These are phyloP conservation scores for Fraxinus pennsylvanica DNA, from an alignment of 257 asterid genomes.

Conservation along the genomic window DNA sequence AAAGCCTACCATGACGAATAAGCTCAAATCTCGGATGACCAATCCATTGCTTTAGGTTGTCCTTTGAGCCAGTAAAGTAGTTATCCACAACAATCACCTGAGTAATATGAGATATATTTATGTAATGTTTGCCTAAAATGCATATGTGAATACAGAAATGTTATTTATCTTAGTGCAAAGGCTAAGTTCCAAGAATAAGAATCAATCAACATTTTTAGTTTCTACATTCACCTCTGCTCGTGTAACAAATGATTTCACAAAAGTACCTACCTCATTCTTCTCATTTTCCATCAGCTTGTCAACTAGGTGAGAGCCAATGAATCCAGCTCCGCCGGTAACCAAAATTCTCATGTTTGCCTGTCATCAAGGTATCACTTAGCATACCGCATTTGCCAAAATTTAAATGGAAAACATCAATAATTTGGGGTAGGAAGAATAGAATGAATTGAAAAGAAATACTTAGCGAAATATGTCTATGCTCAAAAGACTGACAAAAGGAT, in stretches of 20 bases:
- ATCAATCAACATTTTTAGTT: neutral
- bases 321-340: constrained; percentile 99
- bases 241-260: neutral
- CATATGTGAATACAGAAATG: neutral
- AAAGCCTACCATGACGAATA: constrained; percentile 78
- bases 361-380: constrained; percentile 14
- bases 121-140: neutral
- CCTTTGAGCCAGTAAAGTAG: constrained; percentile 96
- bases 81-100: constrained; percentile 94
- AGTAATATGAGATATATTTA: neutral
- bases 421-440: neutral
- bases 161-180: neutral
- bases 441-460: neutral
- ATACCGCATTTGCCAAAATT: neutral
- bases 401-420: neutral
- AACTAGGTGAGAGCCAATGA: constrained; percentile 97
- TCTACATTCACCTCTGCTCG: neutral
- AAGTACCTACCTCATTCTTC: constrained; percentile 76
- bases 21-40: constrained; percentile 99
- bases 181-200: neutral
- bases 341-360: constrained; percentile 98
- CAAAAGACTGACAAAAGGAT: neutral
- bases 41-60: constrained; percentile 86
- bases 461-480: neutral
- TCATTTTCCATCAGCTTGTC: constrained; percentile 93